These are phyloP conservation scores for Phytophthora fragariae DNA, from an alignment of 352 stramenopile genomes.

Conservation along the genomic window DNA sequence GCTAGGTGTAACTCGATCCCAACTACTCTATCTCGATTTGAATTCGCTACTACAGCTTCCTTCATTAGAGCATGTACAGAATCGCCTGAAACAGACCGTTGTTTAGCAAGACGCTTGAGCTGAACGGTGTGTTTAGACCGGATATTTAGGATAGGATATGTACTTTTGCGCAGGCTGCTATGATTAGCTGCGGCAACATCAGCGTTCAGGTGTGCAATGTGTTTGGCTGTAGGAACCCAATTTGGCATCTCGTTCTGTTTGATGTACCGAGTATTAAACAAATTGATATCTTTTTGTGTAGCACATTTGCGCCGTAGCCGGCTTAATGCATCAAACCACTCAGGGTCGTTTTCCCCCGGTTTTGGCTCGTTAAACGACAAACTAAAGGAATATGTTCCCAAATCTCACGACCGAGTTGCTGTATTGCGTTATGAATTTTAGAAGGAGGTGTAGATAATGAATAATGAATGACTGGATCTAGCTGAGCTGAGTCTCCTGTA, in stretches of 20 bases:
- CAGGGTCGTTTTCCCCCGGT: too few species aligned
- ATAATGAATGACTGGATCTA: slow-evolving; percentile 3
- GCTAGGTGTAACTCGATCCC: not conserved
- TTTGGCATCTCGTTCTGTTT: not conserved
- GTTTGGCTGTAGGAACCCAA: too few species aligned
- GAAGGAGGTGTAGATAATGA: not conserved
- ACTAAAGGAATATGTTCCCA: too few species aligned
- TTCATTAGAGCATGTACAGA: not conserved
- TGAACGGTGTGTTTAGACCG: too few species aligned
- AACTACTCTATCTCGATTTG: not conserved
- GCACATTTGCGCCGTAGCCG: too few species aligned
- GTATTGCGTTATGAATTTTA: not conserved
- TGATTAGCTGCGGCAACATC: not conserved
- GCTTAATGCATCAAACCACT: too few species aligned
- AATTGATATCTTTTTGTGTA: not conserved
- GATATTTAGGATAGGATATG: too few species aligned
- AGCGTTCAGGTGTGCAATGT: too few species aligned
- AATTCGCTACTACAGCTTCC: not conserved
- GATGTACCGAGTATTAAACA: slow-evolving; percentile 1
- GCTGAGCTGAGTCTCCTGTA: not conserved
- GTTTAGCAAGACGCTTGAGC: not conserved
- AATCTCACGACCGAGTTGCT: too few species aligned
- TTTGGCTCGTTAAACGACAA: too few species aligned
- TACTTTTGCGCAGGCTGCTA: too few species aligned
- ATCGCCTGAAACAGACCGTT: too few species aligned